Base-by-base conservation (phyloP, 345 rosid genomes). In the Murraya paniculata region DNA sequence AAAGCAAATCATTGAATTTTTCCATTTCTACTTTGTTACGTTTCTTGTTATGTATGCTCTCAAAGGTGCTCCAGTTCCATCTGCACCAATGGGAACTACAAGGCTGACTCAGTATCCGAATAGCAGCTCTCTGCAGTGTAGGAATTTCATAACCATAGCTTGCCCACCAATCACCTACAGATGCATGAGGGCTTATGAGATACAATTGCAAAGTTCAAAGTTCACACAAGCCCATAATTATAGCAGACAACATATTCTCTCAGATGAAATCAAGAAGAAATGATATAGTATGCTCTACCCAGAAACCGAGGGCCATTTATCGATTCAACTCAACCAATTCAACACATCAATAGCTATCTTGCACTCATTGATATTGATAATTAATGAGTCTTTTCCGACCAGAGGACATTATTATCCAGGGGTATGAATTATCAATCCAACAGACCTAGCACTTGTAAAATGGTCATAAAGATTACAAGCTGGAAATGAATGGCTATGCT, bases 151-250 rank as follows among this genome's bases (percentile, higher is more conserved):
- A 83, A 18, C 88, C 87, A 13, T 85, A 87, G 64, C 84, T 84
- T 1, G 88, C 84, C 92, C 92, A 89, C 92, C 92, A 87, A 71
- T 87, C 87, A 84, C 90, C 92, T 89, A 78, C 59, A 71, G 28
- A 71, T 65, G 57, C 35, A 74, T 6, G 70, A 35, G 22, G 53
- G 33, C 31, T 56, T 50, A 68, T 82, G 75, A 60, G 36, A 57
- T 28, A 70, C 28, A 59, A 31, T 53, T 9, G 19, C 25, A 41
- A n/a, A n/a, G 10, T 38, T 36, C 24, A 50, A n/a, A 35, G 30
- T 38, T 36, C 31, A 50, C 31, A 64, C 19, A 60, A 59, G 64
- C 27, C 21, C 56, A 30, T 45, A 60, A 66, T 64, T 7, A 7
- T 39, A 38, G 53, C 28, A 68, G 28, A 59, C 8, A 60, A 38